A percentile compares a stretch with the other conserved stretches of the same genome.
phyloP scores from a whole-genome alignment of 2,329 filamentous ascomycete genomes.

The Aspergillus thermomutatus region DNA sequence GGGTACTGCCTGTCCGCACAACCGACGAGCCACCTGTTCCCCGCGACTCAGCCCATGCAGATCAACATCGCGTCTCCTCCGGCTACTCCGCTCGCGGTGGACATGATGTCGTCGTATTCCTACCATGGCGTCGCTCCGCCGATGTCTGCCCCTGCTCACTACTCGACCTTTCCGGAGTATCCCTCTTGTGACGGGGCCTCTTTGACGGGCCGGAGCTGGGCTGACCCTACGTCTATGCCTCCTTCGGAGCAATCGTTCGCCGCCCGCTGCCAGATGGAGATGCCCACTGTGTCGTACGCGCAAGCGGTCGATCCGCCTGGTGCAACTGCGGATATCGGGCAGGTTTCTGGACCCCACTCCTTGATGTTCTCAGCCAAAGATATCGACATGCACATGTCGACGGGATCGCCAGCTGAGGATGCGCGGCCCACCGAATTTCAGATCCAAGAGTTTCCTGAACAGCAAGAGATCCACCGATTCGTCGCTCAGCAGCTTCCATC shows the following conservation, averaged over 20 bases:
- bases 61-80: conserved; percentile 44
- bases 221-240: conserved; percentile 37
- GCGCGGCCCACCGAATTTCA: conserved; percentile 39
- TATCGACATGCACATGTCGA: conserved; percentile 23
- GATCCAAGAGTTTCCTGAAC: conserved; percentile 45
- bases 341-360: conserved; percentile 28
- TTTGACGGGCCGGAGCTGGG: conserved; percentile 41
- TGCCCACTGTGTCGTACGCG: conserved; percentile 40
- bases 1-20: conserved; percentile 37
- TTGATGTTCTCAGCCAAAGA: conserved; percentile 33
- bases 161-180: conserved; percentile 42
- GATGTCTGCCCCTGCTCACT: conserved; percentile 44
- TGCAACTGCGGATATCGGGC: conserved; percentile 25
- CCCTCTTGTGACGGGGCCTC: conserved; percentile 35
- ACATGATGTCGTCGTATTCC: conserved; percentile 37
- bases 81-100: conserved; percentile 38
- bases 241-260: conserved; percentile 39
- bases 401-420: conserved; percentile 24
- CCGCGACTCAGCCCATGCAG: conserved; percentile 38
- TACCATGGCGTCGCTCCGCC: conserved; percentile 38
- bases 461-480: conserved; percentile 42
- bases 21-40: conserved; percentile 33
- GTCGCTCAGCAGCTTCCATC: conserved; percentile 41
- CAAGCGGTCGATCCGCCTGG: conserved; percentile 28
- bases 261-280: conserved; percentile 29